phyloP scores from a whole-genome alignment of 2,329 filamentous ascomycete genomes.

The Septoria petroselini region DNA sequence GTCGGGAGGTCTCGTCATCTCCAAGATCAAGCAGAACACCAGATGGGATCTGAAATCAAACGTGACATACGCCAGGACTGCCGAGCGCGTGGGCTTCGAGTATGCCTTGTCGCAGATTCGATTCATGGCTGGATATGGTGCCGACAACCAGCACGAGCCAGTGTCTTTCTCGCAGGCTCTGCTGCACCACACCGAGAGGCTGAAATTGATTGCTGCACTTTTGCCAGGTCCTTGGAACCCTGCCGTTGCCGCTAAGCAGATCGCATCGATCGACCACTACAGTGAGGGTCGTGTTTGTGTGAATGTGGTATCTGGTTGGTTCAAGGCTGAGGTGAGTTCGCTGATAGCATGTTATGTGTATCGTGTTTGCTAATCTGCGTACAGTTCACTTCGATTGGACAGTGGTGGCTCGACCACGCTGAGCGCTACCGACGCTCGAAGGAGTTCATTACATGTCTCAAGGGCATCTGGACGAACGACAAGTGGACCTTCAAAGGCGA shows the following conservation, averaged over 20 bases:
- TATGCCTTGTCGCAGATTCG: slow-evolving; percentile 54
- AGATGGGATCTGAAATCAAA: slow-evolving; percentile 51
- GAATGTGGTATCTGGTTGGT: slow-evolving; percentile 55
- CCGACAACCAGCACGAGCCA: slow-evolving; percentile 51
- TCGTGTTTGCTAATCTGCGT: slow-evolving; percentile 9
- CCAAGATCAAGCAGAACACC: slow-evolving; percentile 52
- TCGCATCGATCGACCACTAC: slow-evolving; percentile 54
- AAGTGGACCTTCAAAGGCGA: slow-evolving; percentile 51
- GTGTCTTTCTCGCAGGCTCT: slow-evolving; percentile 54
- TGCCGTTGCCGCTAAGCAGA: slow-evolving; percentile 53
- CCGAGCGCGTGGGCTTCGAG: slow-evolving; percentile 51
- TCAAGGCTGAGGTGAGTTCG: slow-evolving; percentile 46
- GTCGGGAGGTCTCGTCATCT: slow-evolving; percentile 53
- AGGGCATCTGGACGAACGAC: slow-evolving; percentile 53
- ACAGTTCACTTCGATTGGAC: slow-evolving; percentile 49
- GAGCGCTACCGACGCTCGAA: slow-evolving; percentile 52
- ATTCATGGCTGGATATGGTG: slow-evolving; percentile 49
- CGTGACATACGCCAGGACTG: slow-evolving; percentile 49
- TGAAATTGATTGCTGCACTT: slow-evolving; percentile 53
- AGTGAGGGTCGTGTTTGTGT: slow-evolving; percentile 52
- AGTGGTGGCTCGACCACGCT: slow-evolving; percentile 56
- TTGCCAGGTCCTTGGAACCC: slow-evolving; percentile 53
- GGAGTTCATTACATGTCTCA: slow-evolving; percentile 53
- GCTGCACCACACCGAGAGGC: slow-evolving; percentile 46
- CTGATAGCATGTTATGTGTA: not conserved